Percentiles rank a stretch among this genome's conserved stretches.
phyloP scores from a whole-genome alignment of 2,329 filamentous ascomycete genomes.

The Aspergillus hiratsukae region DNA sequence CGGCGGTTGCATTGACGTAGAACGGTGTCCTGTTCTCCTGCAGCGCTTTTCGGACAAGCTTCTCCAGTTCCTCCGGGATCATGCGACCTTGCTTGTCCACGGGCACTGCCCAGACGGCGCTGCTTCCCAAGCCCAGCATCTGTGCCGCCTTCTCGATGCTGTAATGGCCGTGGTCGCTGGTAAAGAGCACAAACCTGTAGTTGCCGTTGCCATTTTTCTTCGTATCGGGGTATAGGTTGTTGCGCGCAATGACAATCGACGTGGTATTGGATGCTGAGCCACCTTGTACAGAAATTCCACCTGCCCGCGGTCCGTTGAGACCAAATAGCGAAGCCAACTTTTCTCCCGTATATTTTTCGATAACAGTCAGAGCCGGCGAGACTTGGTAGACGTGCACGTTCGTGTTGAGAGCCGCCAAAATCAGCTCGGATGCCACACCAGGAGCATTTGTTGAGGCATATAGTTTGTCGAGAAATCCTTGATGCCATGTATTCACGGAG shows the following conservation, averaged over 20 bases:
- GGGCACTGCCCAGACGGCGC: constrained; percentile 67
- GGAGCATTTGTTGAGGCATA: constrained; percentile 88
- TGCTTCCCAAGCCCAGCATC: constrained; percentile 75
- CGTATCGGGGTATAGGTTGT: constrained; percentile 74
- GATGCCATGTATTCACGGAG: constrained; percentile 97
- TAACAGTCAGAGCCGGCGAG: constrained; percentile 77
- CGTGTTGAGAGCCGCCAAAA: constrained; percentile 83
- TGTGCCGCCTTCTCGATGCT: constrained; percentile 92
- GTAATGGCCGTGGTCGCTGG: constrained; percentile 87
- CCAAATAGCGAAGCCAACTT: constrained; percentile 73
- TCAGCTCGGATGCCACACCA: constrained; percentile 76
- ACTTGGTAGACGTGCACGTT: constrained; percentile 94
- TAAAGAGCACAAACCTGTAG: constrained; percentile 74
- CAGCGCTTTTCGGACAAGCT: constrained; percentile 58
- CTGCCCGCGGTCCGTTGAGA: constrained; percentile 62
- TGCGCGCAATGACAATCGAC: constrained; percentile 81
- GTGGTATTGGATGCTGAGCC: constrained; percentile 81
- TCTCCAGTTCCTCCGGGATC: constrained; percentile 60
- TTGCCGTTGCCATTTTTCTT: constrained; percentile 66
- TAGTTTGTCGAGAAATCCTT: constrained; percentile 93
- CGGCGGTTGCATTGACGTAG: constrained; percentile 92
- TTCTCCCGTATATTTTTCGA: constrained; percentile 78
- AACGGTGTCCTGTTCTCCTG: constrained; percentile 72
- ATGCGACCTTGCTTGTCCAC: constrained; percentile 71
- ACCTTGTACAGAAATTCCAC: constrained; percentile 72